Conservation (phyloP, 305 asterid genomes). For the Fraxinus ornus region DNA sequence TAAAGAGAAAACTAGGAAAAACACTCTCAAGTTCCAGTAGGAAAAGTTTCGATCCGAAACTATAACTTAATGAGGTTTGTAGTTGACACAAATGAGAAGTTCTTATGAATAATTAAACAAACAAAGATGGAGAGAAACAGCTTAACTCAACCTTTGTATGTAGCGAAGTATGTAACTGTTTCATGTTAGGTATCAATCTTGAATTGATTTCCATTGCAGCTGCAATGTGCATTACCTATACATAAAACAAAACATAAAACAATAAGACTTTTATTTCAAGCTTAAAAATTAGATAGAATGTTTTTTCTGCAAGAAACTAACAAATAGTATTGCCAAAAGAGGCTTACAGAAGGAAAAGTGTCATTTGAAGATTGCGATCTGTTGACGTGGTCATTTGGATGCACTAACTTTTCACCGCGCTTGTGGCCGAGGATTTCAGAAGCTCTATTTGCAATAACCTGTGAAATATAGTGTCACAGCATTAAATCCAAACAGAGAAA, state of each 20-base stretch:
- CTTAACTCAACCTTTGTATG: conserved; percentile 63
- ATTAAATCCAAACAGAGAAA: conserved; percentile 19
- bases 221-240: conserved; percentile 96
- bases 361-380: conserved; percentile 97
- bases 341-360: conserved; percentile 91
- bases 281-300: not conserved
- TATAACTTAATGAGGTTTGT: not conserved
- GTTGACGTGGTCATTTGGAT: conserved; percentile 95
- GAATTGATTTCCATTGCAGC: conserved; percentile 85
- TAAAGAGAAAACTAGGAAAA: not conserved
- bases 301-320: not conserved
- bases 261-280: not conserved
- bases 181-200: conserved; percentile 74
- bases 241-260: conserved; percentile 26
- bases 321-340: conserved; percentile 19
- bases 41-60: not conserved
- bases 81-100: not conserved
- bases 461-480: conserved; percentile 20
- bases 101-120: not conserved
- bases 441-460: conserved; percentile 98
- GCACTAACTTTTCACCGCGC: conserved; percentile 83
- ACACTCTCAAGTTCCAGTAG: not conserved
- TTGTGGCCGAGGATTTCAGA: conserved; percentile 91
- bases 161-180: conserved; percentile 74
- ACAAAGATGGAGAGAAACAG: not conserved